Evolutionary conservation across 257 asterid genomes (phyloP), one percentile per base, ranked within the genome.

Genomic region (Osmanthus fragrans): DNA sequence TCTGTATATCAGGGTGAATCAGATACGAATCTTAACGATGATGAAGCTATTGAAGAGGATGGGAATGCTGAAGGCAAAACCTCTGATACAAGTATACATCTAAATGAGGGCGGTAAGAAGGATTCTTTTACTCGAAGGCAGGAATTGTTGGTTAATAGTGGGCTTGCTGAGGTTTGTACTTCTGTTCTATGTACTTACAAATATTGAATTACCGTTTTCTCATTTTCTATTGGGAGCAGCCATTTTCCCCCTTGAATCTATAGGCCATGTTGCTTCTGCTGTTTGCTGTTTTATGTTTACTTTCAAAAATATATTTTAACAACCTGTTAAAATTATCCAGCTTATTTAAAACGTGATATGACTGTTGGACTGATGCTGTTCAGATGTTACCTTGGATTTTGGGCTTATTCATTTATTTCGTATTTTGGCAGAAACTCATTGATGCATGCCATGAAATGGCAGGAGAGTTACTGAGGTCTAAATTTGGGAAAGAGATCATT

Each of bases 101-200:
- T 81, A 49, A 85, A 73, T 70, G 96, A 85, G 82, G 92, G 90
- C 37, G 96, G 97, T n/a, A 90, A 92, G 92, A 93, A 93, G 86
- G 99, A 91, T 86, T 87, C 99, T 68, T 77, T 88, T 18, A 85
- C 85, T 60, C 86, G 99, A 76, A 90, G 99, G 85, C 88, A 81
- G 79, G 99, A 95, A 88, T 87, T 95, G 91, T 85, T 95, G 32
- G 87, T 95, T 33, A 51, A 85, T 72, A 88, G 94, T 82, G 99
- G 96, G 69, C 91, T 95, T 80, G 99, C 97, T 42, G 96, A 93
- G 98, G 99, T 95, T 79, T 71, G 85, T 81, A 25, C 49, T 49
- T 71, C 65, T 77, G 69, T 12, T 32, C 29, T 40, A 11, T 2
- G 65, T 72, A 40, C 73, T 2, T 74, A 29, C 7, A 70, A 75